Evolutionary conservation across 306 rosid genomes (phyloP).

Genomic region (Oemleria cerasiformis): DNA sequence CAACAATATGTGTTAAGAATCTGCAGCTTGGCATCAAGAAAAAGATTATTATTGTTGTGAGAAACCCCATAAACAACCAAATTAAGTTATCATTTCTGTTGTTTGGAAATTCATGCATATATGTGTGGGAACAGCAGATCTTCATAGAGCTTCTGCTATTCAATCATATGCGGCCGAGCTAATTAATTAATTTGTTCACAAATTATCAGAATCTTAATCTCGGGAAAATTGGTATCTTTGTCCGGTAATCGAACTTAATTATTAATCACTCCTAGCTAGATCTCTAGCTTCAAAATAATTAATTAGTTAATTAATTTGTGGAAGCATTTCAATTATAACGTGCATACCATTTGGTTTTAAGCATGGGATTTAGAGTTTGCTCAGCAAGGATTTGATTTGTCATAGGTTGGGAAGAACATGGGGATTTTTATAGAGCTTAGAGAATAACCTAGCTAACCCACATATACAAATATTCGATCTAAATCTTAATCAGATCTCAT

Average conservation of each 20-base stretch:
- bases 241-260: slow-evolving; percentile 49
- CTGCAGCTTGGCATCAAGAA: no score
- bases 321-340: neutral
- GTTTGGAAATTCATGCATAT: neutral
- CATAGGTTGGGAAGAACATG: slow-evolving; percentile 8
- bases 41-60: no score
- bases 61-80: neutral
- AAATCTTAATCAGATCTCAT: neutral
- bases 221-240: slow-evolving; percentile 52
- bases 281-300: slow-evolving; percentile 18
- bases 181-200: slow-evolving; percentile 30
- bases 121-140: slow-evolving; percentile 27
- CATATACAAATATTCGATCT: neutral
- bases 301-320: neutral
- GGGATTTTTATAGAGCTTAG: neutral
- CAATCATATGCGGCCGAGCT: slow-evolving; percentile 29
- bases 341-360: neutral
- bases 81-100: slow-evolving; percentile 7
- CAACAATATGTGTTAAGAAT: no score
- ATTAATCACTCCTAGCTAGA: slow-evolving; percentile 40
- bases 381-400: slow-evolving; percentile 39
- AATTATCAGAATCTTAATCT: slow-evolving; percentile 69
- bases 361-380: slow-evolving; percentile 25
- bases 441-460: neutral
- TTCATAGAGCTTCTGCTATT: slow-evolving; percentile 23